Percentiles rank a stretch among this genome's conserved stretches.
These are phyloP conservation scores for Camellia oleifera DNA, from an alignment of 179 eudicot species.

Conservation along the genomic window DNA sequence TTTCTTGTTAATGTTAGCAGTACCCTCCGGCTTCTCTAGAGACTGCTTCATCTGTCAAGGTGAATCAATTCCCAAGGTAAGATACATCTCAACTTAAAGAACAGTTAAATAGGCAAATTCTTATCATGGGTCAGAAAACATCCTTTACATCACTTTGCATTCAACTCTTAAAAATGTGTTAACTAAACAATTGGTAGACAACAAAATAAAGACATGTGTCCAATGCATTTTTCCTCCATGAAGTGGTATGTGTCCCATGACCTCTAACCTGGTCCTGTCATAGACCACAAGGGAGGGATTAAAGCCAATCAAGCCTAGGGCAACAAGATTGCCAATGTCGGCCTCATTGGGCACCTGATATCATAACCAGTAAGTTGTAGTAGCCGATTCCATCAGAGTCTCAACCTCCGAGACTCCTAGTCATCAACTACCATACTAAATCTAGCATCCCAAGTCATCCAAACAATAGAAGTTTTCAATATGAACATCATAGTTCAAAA, in stretches of 20 bases:
- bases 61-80: slow-evolving; percentile 1
- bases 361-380: too few relatives aligned
- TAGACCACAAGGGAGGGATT: not conserved
- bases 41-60: slow-evolving; percentile 42
- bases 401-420: not conserved
- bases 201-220: not conserved
- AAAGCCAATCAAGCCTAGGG: not conserved
- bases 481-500: not conserved
- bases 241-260: not conserved
- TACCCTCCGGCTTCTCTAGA: slow-evolving; percentile 23
- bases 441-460: not conserved
- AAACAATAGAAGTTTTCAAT: not conserved
- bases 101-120: not conserved
- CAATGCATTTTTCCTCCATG: not conserved
- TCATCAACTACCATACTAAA: not conserved
- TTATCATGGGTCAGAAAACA: not conserved
- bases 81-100: not conserved
- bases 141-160: too few relatives aligned
- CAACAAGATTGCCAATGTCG: not conserved
- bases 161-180: not conserved
- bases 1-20: slow-evolving; percentile 28
- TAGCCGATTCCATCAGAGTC: too few relatives aligned
- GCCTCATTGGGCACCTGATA: not conserved
- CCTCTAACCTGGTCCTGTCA: not conserved
- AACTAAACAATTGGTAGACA: not conserved